A percentile compares a stretch with the other conserved stretches of the same genome.
These are phyloP conservation scores for Graphilbum fragrans DNA, from an alignment of 2,329 filamentous ascomycete species.

Conservation along the genomic window DNA sequence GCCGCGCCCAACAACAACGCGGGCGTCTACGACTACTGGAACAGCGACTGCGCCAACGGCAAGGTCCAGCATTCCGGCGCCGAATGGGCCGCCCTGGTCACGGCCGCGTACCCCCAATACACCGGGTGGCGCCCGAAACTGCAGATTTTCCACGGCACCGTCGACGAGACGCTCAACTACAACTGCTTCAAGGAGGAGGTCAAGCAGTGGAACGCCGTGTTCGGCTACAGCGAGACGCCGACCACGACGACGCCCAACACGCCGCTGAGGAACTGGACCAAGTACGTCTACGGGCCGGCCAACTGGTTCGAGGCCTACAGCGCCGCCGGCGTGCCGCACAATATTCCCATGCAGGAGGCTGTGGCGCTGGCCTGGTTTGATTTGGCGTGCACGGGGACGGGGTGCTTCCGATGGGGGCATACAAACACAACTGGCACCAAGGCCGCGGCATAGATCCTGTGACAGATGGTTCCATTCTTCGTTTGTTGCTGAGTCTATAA, in stretches of 20 bases:
- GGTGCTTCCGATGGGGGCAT: slow-evolving; percentile 25
- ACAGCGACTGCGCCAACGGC: slow-evolving; percentile 36
- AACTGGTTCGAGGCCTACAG: slow-evolving; percentile 28
- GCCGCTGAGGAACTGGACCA: slow-evolving; percentile 24
- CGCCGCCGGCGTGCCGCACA: slow-evolving; percentile 23
- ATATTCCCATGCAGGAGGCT: slow-evolving; percentile 25
- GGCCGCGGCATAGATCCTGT: not conserved
- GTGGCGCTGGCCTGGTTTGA: slow-evolving; percentile 24
- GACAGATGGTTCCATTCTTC: too few relatives aligned
- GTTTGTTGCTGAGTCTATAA: too few relatives aligned
- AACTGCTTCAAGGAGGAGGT: slow-evolving; percentile 41
- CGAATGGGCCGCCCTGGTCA: slow-evolving; percentile 22
- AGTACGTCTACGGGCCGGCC: slow-evolving; percentile 19
- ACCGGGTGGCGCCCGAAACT: slow-evolving; percentile 38
- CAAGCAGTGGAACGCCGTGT: slow-evolving; percentile 37
- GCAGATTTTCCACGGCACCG: slow-evolving; percentile 44
- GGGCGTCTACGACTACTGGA: slow-evolving; percentile 31
- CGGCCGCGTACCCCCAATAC: slow-evolving; percentile 35
- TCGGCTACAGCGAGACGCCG: slow-evolving; percentile 19
- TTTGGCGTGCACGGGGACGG: slow-evolving; percentile 17
- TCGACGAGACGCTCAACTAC: slow-evolving; percentile 36
- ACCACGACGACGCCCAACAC: slow-evolving; percentile 17
- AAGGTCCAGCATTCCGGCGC: slow-evolving; percentile 22
- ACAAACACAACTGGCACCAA: slow-evolving; percentile 13
- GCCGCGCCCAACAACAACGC: slow-evolving; percentile 17